Evolutionary conservation across 2,329 filamentous ascomycete genomes (phyloP).

Genomic region (Teratosphaeriaceae sp.): DNA sequence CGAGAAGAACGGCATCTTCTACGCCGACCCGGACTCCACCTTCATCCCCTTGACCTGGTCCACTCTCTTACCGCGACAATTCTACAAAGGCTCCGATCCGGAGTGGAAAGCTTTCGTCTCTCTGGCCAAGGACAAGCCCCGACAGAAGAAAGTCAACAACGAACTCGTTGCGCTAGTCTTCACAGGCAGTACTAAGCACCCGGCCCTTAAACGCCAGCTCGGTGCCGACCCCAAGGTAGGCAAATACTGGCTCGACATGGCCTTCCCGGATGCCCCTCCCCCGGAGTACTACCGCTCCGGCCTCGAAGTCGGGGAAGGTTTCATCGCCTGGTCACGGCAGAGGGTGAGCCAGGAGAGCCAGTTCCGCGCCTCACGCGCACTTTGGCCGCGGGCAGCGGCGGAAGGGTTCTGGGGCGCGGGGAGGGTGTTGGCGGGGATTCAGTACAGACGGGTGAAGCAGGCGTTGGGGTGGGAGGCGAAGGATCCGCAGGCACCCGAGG

Average conservation of each 20-base stretch:
- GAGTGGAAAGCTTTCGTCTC: conserved; percentile 48
- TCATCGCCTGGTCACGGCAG: conserved; percentile 35
- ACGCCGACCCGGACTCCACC: conserved; percentile 30
- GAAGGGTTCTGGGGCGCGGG: conserved; percentile 29
- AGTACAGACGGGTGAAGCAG: conserved; percentile 31
- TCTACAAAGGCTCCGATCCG: conserved; percentile 46
- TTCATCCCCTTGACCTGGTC: conserved; percentile 46
- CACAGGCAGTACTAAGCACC: conserved; percentile 23
- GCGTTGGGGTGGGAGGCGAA: conserved; percentile 29
- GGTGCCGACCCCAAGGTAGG: conserved; percentile 36
- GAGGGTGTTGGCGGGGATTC: conserved; percentile 30
- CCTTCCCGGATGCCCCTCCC: conserved; percentile 43
- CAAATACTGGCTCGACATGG: conserved; percentile 43
- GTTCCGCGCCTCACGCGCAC: conserved; percentile 29
- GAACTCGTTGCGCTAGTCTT: conserved; percentile 34
- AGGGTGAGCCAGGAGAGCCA: conserved; percentile 35
- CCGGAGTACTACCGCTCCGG: conserved; percentile 43
- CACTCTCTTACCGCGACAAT: conserved; percentile 34
- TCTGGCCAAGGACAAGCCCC: conserved; percentile 36
- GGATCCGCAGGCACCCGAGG: conserved; percentile 26
- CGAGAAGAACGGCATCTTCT: conserved; percentile 27
- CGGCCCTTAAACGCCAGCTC: conserved; percentile 24
- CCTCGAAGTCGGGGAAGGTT: conserved; percentile 34
- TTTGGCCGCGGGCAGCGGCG: conserved; percentile 33
- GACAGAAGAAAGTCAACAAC: conserved; percentile 34